Evolutionary conservation across 352 stramenopile species (phyloP).

Genomic region (Globisporangium camurandrum): DNA sequence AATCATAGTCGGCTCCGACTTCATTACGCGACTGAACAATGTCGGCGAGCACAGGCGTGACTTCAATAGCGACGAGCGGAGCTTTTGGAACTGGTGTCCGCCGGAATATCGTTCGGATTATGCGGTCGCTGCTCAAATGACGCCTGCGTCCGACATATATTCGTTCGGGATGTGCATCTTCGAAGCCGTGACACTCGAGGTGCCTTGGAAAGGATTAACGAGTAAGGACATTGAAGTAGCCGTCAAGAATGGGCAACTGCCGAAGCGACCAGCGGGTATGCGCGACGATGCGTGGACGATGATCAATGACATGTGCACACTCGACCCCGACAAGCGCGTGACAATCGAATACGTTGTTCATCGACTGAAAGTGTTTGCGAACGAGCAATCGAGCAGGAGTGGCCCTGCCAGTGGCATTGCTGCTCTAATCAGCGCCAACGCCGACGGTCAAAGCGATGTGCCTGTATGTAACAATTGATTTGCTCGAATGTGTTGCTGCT

Average conservation of each 20-base stretch:
- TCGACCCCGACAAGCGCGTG: not conserved
- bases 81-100: conserved; percentile 1
- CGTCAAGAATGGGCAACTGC: not conserved
- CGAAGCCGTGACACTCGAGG: not conserved
- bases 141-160: conserved; percentile 16
- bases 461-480: too few relatives aligned
- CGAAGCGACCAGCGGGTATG: conserved; percentile 1
- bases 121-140: not conserved
- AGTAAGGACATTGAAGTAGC: not conserved
- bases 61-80: not conserved
- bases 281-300: conserved; percentile 3
- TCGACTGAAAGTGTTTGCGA: not conserved
- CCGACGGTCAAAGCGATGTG: not conserved
- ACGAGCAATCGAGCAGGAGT: not conserved
- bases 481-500: too few relatives aligned
- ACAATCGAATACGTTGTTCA: conserved; percentile 1
- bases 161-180: conserved; percentile 19
- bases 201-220: not conserved
- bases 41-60: not conserved
- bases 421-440: not conserved
- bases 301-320: not conserved
- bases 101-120: conserved; percentile 2
- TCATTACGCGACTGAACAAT: conserved; percentile 8
- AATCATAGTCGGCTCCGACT: conserved; percentile 10
- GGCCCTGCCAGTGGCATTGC: not conserved